Evolutionary conservation across 2,329 filamentous ascomycete species (phyloP), one percentile per base, ranked within the genome.

Genomic region (Fonsecaea nubica): DNA sequence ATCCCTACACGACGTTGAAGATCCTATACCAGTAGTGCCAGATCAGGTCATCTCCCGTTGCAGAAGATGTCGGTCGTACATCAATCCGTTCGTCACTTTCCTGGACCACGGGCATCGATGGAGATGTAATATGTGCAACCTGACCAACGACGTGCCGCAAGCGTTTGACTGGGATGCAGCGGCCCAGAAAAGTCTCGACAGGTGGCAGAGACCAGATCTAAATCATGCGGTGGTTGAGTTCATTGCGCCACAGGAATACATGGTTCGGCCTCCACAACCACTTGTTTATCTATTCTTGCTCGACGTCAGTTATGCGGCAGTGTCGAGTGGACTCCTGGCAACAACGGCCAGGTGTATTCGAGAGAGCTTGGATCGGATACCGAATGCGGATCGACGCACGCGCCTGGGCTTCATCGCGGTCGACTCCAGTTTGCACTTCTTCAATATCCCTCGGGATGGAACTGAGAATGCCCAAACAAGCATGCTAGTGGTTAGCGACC

Each of bases 51-150:
- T 99, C 77, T 96, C 94, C 64, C 90, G 95, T 75, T 99, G 95
- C 84, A 88, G 95, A 79, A 90, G 95, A 80, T 99, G 95, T 81
- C 87, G 95, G 73, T 95, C 94, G 63, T 98, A 98, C 79, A 98
- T 98, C 84, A 98, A 98, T 78, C 93, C 95, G 12, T 99, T 94
- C 74, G 95, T 96, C 66, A 92, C 92, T 55, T 99, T 99, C 82
- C 83, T 99, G 68, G 95, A 99, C 75, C 92, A 98, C 76, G 95
- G 95, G 55, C 95, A 99, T 81, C 88, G 95, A 76, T 99, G 95
- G 95, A 90, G 94, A 76, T 99, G 95, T 83, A 99, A 99, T 81
- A 97, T 99, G 93, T 99, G 95, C 80, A 98, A 97, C 79, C 84
- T 99, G 71, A 97, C 93, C 73, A 99, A 99, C 77, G 95, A 99